Evolutionary conservation across 2,329 filamentous ascomycete genomes (phyloP), one percentile per base, ranked within the genome.

Genomic region (Atkinsonella hypoxylon): DNA sequence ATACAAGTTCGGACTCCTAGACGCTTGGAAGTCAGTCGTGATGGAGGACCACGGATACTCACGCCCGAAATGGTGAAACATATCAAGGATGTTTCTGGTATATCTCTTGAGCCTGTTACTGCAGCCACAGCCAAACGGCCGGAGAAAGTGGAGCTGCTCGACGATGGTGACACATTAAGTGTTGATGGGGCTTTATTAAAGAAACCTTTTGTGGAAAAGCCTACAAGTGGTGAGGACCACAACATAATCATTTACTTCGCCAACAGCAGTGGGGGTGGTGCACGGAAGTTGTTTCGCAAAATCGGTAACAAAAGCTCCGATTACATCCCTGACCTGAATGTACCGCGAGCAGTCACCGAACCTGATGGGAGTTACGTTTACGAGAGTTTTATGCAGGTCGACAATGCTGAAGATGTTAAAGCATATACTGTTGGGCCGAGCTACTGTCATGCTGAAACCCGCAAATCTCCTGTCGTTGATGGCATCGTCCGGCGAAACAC

Each of bases 251-350:
- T 98, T 51, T 98, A 97, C 70, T 97, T 94, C 62, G 88, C 91
- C 20, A 86, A 83, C 55, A 85, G 87, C 41, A 79, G 87, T 45
- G 89, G 90, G 4, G 90, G 91, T 45, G 93, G 93, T 53, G 94
- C 89, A 26, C 79, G 94, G 52, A 87, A 91, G 58, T 78, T 98
- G 3, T 98, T 98, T 70, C 80, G 93, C 52, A 98, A 98, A 67
- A 87, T 98, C 60, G 94, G 94, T 61, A 98, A 98, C 75, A 98
- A 98, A 71, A 97, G 91, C 67, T 97, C 91, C 1, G 94, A 98
- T 66, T 95, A 85, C 61, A 85, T 96, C 53, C 78, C 85, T 15
- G 82, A 83, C 11, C 76, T 98, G 53, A 79, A 72, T 15, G 69
- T 87, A 17, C 93, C 93, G 11, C 77, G 90, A 38, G 89, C 84